Evolutionary conservation across 2,329 filamentous ascomycete genomes (phyloP).

Genomic region (Colletotrichum sp.): DNA sequence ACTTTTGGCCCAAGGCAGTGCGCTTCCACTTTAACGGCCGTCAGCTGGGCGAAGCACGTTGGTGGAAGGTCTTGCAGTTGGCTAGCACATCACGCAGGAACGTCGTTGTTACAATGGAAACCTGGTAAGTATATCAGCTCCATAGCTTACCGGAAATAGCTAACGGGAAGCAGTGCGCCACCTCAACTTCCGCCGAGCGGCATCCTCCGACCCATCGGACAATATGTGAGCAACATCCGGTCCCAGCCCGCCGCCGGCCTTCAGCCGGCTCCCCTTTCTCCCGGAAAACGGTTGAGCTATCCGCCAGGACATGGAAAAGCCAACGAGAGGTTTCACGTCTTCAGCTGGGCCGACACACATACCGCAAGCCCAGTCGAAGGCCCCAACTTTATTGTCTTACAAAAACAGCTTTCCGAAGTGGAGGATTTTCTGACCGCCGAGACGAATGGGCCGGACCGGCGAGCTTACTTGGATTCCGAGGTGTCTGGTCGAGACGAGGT

Average conservation of each 20-base stretch:
- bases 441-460: slow-evolving; percentile 5
- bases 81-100: slow-evolving; percentile 22
- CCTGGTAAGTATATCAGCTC: not conserved
- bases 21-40: slow-evolving; percentile 39
- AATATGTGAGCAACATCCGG: not conserved
- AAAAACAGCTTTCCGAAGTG: slow-evolving; percentile 10
- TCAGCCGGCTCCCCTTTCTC: not conserved
- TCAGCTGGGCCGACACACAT: slow-evolving; percentile 9
- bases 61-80: slow-evolving; percentile 33
- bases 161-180: not conserved
- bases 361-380: not conserved
- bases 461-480: slow-evolving; percentile 9
- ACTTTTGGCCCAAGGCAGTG: slow-evolving; percentile 44
- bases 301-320: not conserved
- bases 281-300: slow-evolving; percentile 1
- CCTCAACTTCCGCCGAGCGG: slow-evolving; percentile 15
- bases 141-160: not conserved
- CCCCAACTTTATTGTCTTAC: slow-evolving; percentile 12
- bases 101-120: slow-evolving; percentile 24
- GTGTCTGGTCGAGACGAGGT: slow-evolving; percentile 29
- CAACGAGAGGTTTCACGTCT: slow-evolving; percentile 16
- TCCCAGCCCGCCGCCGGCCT: not conserved
- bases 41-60: slow-evolving; percentile 28
- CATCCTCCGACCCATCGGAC: not conserved
- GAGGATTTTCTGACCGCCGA: slow-evolving; percentile 11